A percentile compares a stretch with the other conserved stretches of the same genome.
phyloP scores from a whole-genome alignment of 2,329 filamentous ascomycete genomes.

The Colletotrichum chrysophilum region DNA sequence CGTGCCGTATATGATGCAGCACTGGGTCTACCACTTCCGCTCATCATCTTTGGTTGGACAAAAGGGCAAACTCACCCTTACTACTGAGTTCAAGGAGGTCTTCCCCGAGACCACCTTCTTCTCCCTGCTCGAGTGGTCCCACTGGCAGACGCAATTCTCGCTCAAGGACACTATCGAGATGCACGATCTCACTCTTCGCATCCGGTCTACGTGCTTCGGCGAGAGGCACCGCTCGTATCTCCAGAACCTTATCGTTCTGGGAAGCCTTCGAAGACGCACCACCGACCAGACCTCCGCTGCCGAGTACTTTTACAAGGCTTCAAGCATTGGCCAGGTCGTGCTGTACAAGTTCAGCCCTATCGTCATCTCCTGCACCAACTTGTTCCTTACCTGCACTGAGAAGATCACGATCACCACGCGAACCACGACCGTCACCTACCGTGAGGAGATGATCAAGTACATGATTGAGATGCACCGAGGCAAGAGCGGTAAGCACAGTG shows the following conservation, averaged over 20 bases:
- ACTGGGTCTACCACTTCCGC: conserved; percentile 42
- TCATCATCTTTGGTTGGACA: conserved; percentile 33
- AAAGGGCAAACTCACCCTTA: conserved; percentile 31
- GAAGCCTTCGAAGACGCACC: conserved; percentile 32
- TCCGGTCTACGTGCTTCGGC: conserved; percentile 39
- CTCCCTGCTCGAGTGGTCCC: conserved; percentile 36
- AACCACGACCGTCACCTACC: conserved; percentile 38
- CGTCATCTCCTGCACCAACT: conserved; percentile 37
- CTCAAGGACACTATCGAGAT: conserved; percentile 28
- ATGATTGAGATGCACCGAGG: conserved; percentile 42
- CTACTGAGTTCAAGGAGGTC: conserved; percentile 36
- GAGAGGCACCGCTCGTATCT: conserved; percentile 38
- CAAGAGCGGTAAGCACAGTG: conserved; percentile 37
- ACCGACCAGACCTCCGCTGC: conserved; percentile 30
- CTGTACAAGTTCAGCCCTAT: conserved; percentile 35
- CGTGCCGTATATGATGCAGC: conserved; percentile 37
- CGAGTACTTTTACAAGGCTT: conserved; percentile 40
- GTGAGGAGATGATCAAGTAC: conserved; percentile 42
- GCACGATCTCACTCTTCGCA: conserved; percentile 37
- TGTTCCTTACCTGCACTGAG: conserved; percentile 39
- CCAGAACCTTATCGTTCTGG: conserved; percentile 41
- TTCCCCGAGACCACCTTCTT: conserved; percentile 42
- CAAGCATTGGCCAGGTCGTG: conserved; percentile 32
- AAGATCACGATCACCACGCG: conserved; percentile 36
- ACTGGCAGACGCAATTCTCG: conserved; percentile 31